phyloP scores from a whole-genome alignment of 1,284 basidiomycete genomes.

The Vanrija sp. region DNA sequence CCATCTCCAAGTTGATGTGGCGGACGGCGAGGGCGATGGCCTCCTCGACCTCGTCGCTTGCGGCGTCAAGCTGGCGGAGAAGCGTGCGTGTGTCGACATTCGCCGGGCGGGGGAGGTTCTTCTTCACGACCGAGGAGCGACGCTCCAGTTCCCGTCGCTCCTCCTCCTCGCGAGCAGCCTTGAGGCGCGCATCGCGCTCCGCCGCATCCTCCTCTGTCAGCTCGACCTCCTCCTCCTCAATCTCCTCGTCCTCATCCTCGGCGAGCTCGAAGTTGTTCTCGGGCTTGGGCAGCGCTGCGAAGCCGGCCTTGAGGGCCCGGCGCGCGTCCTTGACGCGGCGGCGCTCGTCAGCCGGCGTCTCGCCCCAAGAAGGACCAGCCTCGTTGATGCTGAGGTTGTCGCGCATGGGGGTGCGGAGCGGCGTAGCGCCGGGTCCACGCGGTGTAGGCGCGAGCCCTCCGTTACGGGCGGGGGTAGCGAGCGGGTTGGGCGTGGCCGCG shows the following conservation, averaged over 20 bases:
- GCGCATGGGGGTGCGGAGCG: conserved; percentile 83
- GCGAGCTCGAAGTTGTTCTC: conserved; percentile 98
- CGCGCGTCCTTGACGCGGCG: conserved; percentile 62
- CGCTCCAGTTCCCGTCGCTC: conserved; percentile 72
- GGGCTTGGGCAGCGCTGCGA: conserved; percentile 80
- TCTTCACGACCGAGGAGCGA: conserved; percentile 76
- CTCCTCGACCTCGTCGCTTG: conserved; percentile 54
- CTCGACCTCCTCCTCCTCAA: conserved; percentile 48
- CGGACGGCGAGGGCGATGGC: conserved; percentile 57
- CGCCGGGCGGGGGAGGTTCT: conserved; percentile 77
- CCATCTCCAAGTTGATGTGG: conserved; percentile 76
- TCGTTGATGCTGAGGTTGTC: conserved; percentile 87
- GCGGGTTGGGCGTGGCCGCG: conserved; percentile 90
- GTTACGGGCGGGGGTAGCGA: conserved; percentile 71
- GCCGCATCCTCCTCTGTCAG: conserved; percentile 80
- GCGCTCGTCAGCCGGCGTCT: conserved; percentile 72
- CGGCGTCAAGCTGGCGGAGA: conserved; percentile 43
- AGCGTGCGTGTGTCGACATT: conserved; percentile 70
- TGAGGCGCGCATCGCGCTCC: conserved; percentile 78
- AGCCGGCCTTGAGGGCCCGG: conserved; percentile 72
- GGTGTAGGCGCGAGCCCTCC: conserved; percentile 62
- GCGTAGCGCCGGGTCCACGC: conserved; percentile 60
- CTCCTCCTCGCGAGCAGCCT: conserved; percentile 68
- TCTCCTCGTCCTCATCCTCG: conserved; percentile 69
- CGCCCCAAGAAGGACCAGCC: conserved; percentile 58